These are phyloP conservation scores for Torulaspora maleeae DNA, from an alignment of 805 yeast species.

Conservation along the genomic window DNA sequence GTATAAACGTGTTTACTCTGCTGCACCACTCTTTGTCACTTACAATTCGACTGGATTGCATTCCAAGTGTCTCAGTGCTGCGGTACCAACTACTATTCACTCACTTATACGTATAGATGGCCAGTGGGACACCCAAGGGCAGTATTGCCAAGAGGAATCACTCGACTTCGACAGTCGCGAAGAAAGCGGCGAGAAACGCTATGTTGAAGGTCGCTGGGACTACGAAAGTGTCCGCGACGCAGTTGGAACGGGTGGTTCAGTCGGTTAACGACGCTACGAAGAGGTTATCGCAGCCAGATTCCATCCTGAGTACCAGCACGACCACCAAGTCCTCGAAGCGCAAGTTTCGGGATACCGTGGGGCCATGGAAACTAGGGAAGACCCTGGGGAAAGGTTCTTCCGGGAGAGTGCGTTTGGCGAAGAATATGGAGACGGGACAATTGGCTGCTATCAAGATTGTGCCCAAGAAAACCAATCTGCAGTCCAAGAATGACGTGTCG, in stretches of 20 bases:
- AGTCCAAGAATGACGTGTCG: constrained; percentile 14
- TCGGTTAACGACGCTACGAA: constrained; percentile 36
- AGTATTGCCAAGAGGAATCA: constrained; percentile 7
- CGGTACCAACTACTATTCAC: constrained; percentile 23
- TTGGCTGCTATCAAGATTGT: constrained; percentile 82
- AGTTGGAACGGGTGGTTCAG: constrained; percentile 32
- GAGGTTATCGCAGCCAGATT: constrained; percentile 33
- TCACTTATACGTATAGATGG: constrained; percentile 12
- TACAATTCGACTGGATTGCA: neutral
- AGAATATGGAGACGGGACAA: constrained; percentile 63
- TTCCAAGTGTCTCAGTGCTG: neutral
- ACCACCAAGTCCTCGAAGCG: constrained; percentile 31
- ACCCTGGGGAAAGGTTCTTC: constrained; percentile 81
- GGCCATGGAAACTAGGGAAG: constrained; percentile 80
- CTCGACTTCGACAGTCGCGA: constrained; percentile 20
- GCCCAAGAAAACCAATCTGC: constrained; percentile 45
- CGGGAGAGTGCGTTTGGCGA: constrained; percentile 72
- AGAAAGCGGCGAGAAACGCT: constrained; percentile 29
- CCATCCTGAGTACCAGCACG: constrained; percentile 21
- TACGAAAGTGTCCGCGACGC: constrained; percentile 14
- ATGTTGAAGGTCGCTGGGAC: constrained; percentile 20
- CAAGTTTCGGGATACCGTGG: constrained; percentile 45
- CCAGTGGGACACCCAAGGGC: constrained; percentile 8
- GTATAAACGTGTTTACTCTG: neutral
- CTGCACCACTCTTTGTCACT: neutral